Base-by-base conservation (phyloP, 2,329 filamentous ascomycete genomes). In the Tolypocladium amazonense region DNA sequence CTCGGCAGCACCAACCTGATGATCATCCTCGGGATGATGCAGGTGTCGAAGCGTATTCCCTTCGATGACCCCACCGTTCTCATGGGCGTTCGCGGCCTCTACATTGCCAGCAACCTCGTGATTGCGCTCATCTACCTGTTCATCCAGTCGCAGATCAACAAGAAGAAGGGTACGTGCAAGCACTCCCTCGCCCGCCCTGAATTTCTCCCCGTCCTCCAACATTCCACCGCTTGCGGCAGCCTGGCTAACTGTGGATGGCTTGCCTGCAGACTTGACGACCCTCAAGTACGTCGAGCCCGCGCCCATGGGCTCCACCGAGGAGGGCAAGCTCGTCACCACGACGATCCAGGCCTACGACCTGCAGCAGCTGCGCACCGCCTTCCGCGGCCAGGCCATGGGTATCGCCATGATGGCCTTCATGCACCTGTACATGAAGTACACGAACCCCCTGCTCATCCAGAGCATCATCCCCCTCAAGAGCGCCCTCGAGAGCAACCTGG, bases 391-490 rank as follows among this genome's bases (percentile, higher is more conserved):
- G 80, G 79, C 95, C 70, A 97, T 96, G 90, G 94, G 94, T 62
- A 82, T 99, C 61, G 92, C 84, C 75, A 99, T 99, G 92, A 97
- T 99, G 93, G 86, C 77, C 63, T 90, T 97, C 72, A 97, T 99
- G 93, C 94, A 99, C 80, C 67, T 99, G 63, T 99, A 97, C 87
- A 89, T 99, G 83, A 92, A 97, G 77, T 99, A 97, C 88, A 97
- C 92, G 80, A 99, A 97, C 86, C 94, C 94, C 50, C 89, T 99
- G 57, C 81, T 97, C 71, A 96, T 99, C 80, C 94, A 99, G 85
- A 95, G 89, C 75, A 96, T 99, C 79, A 94, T 99, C 72, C 94
- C 94, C 39, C 82, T 97, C 76, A 99, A 99, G 88, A 84, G 89
- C 73, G 93, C 92, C 54, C 84, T 99, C 76, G 94, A 99, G 82